Evolutionary conservation across 2,329 filamentous ascomycete species (phyloP), one percentile per base, ranked within the genome.

Genomic region (Colletotrichum sp.): DNA sequence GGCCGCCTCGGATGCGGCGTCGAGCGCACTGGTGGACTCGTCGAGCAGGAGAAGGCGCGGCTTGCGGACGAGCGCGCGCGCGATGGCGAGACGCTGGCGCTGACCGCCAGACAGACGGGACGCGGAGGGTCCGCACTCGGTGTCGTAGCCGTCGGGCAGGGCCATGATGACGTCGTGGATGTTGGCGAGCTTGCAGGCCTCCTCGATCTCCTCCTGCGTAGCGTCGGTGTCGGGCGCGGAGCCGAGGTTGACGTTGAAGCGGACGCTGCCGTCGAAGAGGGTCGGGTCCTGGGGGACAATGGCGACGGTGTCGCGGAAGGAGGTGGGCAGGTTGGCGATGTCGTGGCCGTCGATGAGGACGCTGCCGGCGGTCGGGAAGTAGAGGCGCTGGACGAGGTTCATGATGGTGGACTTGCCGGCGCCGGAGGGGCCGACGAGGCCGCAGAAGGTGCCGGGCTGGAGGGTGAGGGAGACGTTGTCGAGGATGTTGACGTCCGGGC

Each of bases 11-110:
- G 91, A 93, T 80, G 93, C 92, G 0, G 91, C 90, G 80, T 98
- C 95, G 4, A 98, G 87, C 5, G 93, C 94, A 57, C 92, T 94
- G 0, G 95, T 98, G 34, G 94, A 94, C 86, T 98, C 95, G 80
- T 98, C 95, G 1, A 98, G 88, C 52, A 98, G 90, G 21, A 98
- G 84, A 2, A 98, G 88, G 63, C 93, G 89, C 0, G 95, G 95
- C 77, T 91, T 89, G 0, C 95, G 90, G 4, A 96, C 89, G 4
- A 96, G 87, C 0, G 95, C 94, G 28, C 95, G 89, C 0, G 95
- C 95, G 80, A 98, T 96, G 1, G 93, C 92, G 16, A 98, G 84
- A 1, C 95, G 90, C 83, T 98, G 95, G 18, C 93, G 91, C 82
- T 98, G 95, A 0, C 95, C 95, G 3, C 95, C 95, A 0, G 94